Base-by-base conservation (phyloP, 2,329 filamentous ascomycete species). In the Diaporthe aspalathi region DNA sequence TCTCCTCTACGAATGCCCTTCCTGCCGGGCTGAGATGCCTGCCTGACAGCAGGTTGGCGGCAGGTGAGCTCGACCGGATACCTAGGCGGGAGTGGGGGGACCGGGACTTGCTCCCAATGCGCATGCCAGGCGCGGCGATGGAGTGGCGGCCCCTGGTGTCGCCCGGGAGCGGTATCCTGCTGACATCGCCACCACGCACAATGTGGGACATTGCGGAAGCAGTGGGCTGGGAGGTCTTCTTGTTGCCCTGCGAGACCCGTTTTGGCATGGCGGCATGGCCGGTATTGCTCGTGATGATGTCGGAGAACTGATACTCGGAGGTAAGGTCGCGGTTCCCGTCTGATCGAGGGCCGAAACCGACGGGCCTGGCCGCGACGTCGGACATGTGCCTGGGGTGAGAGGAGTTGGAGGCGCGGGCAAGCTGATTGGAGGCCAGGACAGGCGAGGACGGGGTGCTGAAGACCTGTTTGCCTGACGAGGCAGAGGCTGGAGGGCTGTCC, bases 261-360 rank as follows among this genome's bases (percentile, higher is more conserved):
- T 88, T 89, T n/a, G 86, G 84, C 43, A 86, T 73, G 54, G 29
- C 60, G 62, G 80, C 79, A 68, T 84, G 84, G 49, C 84, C 86
- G n/a, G 83, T 79, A 73, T 86, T 85, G 74, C 82, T 86, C 20
- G 87, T 86, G 65, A 88, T 79, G 72, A 88, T 91, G 74, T 86
- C 88, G 22, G 86, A 85, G 76, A 92, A 92, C 75, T 90, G 89
- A 78, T 91, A 92, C 54, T 84, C 84, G 43, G 85, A 80, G 3
- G 85, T 87, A 3, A 83, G 84, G 74, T 90, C 83, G 40, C 75
- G 70, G 54, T 74, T 74, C 70, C 66, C 66, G 75, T 76, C 70
- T 12, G 81, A 77, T 72, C 84, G 79, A 0, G 82, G 82, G 3
- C 82, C 85, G 74, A 87, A 86, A 14, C 86, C 86, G 29, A 76